Evolutionary conservation across 2,329 filamentous ascomycete genomes (phyloP).

Genomic region (Rhynchosporium secalis): DNA sequence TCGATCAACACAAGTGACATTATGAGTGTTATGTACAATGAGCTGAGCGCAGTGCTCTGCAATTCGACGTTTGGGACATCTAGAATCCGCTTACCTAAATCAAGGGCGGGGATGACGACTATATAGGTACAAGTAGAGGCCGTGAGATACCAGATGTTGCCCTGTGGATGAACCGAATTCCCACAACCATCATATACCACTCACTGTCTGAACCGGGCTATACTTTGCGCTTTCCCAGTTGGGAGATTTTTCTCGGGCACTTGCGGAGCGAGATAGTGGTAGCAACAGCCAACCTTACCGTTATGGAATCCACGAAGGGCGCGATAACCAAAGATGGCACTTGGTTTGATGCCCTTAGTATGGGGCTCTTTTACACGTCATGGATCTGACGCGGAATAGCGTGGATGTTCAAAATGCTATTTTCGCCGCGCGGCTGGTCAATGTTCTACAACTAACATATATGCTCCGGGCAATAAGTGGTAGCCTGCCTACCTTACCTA

Average conservation of each 20-base stretch:
- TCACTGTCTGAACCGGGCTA: background rate
- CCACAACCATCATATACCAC: constrained; percentile 6
- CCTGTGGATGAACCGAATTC: background rate
- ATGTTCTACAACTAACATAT: no score
- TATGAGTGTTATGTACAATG: constrained; percentile 8
- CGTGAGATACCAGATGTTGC: background rate
- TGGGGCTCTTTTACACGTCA: constrained; percentile 16
- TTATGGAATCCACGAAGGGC: constrained; percentile 4
- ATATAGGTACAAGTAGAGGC: background rate
- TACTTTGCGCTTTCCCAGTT: background rate
- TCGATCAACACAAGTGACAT: constrained; percentile 31
- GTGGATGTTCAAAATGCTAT: no score
- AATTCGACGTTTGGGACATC: background rate
- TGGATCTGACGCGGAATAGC: background rate
- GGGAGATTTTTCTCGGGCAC: background rate
- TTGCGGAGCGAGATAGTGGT: constrained; percentile 4
- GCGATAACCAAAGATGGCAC: constrained; percentile 4
- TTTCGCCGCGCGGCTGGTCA: no score
- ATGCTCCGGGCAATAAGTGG: no score
- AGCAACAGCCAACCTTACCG: constrained; percentile 4
- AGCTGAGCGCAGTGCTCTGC: background rate
- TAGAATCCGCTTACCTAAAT: background rate
- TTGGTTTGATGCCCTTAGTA: no score
- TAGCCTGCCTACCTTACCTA: no score
- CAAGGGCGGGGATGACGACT: background rate